These are phyloP conservation scores for Pythium rishiriense DNA, from an alignment of 352 stramenopile species.

Conservation along the genomic window DNA sequence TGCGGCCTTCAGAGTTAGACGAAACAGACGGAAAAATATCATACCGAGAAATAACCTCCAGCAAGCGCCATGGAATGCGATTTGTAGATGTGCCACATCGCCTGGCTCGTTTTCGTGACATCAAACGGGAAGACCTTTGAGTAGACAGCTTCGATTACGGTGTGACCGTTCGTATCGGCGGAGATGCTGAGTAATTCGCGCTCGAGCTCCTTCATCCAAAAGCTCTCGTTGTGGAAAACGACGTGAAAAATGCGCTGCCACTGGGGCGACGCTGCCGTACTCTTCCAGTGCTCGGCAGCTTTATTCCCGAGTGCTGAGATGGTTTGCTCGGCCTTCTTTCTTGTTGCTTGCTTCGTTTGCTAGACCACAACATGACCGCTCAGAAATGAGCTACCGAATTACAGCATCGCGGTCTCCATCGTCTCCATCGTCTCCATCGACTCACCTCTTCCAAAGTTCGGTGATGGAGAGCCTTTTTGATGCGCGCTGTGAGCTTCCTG, in stretches of 20 bases:
- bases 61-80: not conserved
- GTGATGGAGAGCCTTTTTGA: not conserved
- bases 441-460: not conserved
- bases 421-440: too few relatives aligned
- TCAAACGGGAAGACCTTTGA: not conserved
- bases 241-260: not conserved
- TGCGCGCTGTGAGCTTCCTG: not conserved
- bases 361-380: not conserved
- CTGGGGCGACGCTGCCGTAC: not conserved
- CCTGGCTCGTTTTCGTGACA: not conserved
- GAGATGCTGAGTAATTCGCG: conserved; percentile 1
- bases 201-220: conserved; percentile 7
- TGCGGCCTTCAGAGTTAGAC: too few relatives aligned
- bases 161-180: not conserved
- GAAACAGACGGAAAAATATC: too few relatives aligned
- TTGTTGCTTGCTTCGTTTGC: not conserved
- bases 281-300: not conserved
- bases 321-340: not conserved
- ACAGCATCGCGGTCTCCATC: too few relatives aligned
- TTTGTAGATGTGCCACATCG: not conserved
- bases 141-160: not conserved
- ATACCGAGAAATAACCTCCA: not conserved
- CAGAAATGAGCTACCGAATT: too few relatives aligned
- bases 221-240: conserved; percentile 10
- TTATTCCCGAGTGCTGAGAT: not conserved